Evolutionary conservation across 495 filamentous ascomycete genomes (phyloP).

Genomic region (Darksidea phi): DNA sequence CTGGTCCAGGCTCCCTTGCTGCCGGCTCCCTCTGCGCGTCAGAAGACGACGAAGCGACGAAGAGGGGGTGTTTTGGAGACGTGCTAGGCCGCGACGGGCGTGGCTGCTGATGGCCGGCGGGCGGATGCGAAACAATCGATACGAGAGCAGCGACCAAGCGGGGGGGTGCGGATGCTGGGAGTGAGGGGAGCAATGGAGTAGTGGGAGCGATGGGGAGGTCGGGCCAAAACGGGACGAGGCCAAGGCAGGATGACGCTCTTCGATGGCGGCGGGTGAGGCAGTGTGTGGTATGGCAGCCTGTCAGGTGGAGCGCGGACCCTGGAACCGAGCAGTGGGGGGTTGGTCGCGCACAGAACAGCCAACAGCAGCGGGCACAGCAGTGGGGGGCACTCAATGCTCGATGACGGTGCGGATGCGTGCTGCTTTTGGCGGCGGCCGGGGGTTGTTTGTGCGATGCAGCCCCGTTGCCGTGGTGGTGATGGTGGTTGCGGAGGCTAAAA

Average conservation of each 20-base stretch:
- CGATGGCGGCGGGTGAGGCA: background rate
- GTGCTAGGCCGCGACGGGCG: conserved; percentile 13
- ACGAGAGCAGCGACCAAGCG: background rate
- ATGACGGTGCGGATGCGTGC: conserved; percentile 5
- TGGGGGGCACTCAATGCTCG: background rate
- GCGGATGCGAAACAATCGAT: conserved; percentile 8
- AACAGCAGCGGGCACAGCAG: background rate
- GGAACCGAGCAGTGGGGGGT: conserved; percentile 5
- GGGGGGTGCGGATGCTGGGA: background rate
- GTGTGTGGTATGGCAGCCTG: conserved; percentile 17
- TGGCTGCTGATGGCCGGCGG: background rate
- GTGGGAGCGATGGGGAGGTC: background rate
- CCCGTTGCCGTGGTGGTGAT: conserved; percentile 32
- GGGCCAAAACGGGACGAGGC: background rate
- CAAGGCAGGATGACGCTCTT: conserved; percentile 13
- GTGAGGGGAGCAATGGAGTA: background rate
- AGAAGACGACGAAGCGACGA: background rate
- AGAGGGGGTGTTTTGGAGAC: conserved; percentile 2
- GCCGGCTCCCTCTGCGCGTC: conserved; percentile 1
- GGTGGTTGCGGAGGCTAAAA: background rate
- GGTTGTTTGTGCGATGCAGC: background rate
- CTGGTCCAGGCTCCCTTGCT: conserved; percentile 8
- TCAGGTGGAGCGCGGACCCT: conserved; percentile 9
- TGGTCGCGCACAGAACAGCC: background rate
- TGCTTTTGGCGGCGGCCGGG: background rate